Conservation (phyloP, 2,329 filamentous ascomycete genomes). For the Stachybotrys chartarum region DNA sequence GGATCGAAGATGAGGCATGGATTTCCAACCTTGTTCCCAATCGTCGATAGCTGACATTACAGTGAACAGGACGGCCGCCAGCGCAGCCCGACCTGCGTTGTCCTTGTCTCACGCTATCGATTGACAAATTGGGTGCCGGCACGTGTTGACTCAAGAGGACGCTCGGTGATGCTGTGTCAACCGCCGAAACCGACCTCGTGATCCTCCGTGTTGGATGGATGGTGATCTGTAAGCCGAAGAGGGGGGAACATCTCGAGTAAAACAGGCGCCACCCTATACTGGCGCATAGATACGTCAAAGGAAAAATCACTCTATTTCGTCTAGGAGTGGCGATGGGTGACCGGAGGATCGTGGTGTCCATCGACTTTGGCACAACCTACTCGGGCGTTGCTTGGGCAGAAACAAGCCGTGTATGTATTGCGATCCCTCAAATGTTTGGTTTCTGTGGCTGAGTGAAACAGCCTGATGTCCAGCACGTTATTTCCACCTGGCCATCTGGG, state of each 20-base stretch:
- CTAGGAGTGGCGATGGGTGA: constrained; percentile 17
- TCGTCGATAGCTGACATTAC: background rate
- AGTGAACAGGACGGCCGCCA: background rate
- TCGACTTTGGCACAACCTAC: constrained; percentile 52
- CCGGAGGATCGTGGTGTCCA: constrained; percentile 41
- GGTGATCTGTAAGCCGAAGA: too few relatives aligned
- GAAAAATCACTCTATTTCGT: background rate
- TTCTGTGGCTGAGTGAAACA: constrained; percentile 17
- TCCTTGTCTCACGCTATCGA: background rate
- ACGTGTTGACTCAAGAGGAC: background rate
- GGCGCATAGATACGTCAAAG: background rate
- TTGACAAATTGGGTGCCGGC: background rate
- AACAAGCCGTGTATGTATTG: constrained; percentile 25
- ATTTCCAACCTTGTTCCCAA: background rate
- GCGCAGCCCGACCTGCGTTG: background rate
- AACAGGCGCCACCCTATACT: too few relatives aligned
- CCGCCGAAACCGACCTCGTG: too few relatives aligned
- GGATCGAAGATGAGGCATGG: background rate
- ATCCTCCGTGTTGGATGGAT: too few relatives aligned
- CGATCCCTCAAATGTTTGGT: constrained; percentile 1
- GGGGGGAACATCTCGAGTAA: too few relatives aligned
- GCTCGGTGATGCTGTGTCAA: too few relatives aligned
- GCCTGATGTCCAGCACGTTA: constrained; percentile 31
- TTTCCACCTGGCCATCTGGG: constrained; percentile 36
- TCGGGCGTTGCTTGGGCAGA: constrained; percentile 47